Evolutionary conservation across 768 basidiomycete genomes (phyloP), one percentile per base, ranked within the genome.

Genomic region (Mycena amicta): DNA sequence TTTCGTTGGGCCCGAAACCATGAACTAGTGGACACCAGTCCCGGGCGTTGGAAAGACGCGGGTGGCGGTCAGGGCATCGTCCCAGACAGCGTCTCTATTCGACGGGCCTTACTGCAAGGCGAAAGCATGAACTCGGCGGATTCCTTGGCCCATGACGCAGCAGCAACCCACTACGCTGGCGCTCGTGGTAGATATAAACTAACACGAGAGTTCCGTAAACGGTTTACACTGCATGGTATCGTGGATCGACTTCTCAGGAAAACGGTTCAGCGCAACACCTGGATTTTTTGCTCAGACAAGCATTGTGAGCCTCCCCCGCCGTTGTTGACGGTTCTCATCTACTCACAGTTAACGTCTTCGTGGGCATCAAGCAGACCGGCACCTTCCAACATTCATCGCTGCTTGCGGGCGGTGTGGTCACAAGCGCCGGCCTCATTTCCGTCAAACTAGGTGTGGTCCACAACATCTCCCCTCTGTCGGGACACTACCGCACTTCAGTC

Each of bases 241-340:
- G 72, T 78, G 51, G 81, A 87, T 52, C 74, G 79, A 52, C 60
- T 88, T 49, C 68, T 88, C 51, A 70, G 83, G 50, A 87, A 85
- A 70, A 87, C 85, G 0, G 74, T 88, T 11, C 72, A 75, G 58
- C 72, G 77, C 31, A 84, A 88, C 68, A 86, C 85, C 2, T 89
- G 87, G 87, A 87, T 90, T 30, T 89, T 87, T 68, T 83, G 85
- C 8, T 76, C 83, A 51, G 86, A 85, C 59, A 82, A 79, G 56
- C 75, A 83, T 56, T 83, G 84, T 84, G 45, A 49, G 80, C 70
- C 8, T 26, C n/a, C n/a, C n/a, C n/a, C n/a, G n/a, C n/a, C n/a
- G 22, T 12, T 46, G 13, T 62, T 23, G 8, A 47, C 22, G 18
- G 57, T 62, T 29, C 52, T 27, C 13, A 22, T 12, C 2, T 15